These are phyloP conservation scores for Sugiyamaella floridensis DNA, from an alignment of 805 yeast species.

Conservation along the genomic window DNA sequence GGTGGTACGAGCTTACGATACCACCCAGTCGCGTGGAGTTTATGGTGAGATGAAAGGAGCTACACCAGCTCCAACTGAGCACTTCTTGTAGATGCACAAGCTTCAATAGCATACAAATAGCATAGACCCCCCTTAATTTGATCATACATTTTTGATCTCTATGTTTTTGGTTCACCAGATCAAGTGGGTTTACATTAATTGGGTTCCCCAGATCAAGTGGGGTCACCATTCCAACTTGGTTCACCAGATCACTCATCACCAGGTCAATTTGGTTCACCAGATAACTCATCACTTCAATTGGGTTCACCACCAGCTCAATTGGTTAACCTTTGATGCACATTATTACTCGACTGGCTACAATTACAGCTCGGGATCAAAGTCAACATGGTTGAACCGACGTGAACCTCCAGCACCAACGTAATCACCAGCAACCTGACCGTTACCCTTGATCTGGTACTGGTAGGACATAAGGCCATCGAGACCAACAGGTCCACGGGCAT, in stretches of 20 bases:
- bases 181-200: too few species aligned
- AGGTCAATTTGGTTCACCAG: too few species aligned
- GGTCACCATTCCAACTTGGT: too few species aligned
- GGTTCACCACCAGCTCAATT: too few species aligned
- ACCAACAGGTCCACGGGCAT: slow-evolving; percentile 98
- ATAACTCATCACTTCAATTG: too few species aligned
- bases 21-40: slow-evolving; percentile 76
- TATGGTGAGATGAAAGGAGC: slow-evolving; percentile 48
- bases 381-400: slow-evolving; percentile 60
- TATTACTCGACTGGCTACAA: background rate
- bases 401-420: slow-evolving; percentile 91
- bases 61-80: background rate
- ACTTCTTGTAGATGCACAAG: background rate
- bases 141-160: too few species aligned
- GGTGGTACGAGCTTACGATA: slow-evolving; percentile 88
- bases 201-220: too few species aligned
- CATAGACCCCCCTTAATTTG: too few species aligned
- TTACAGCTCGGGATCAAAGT: slow-evolving; percentile 10
- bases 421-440: slow-evolving; percentile 88
- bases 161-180: too few species aligned
- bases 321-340: too few species aligned
- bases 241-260: too few species aligned
- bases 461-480: slow-evolving; percentile 93
- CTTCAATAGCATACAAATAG: too few species aligned
- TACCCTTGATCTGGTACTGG: slow-evolving; percentile 87